These are phyloP conservation scores for Rhizophora mangle DNA, from an alignment of 345 rosid genomes.

Conservation along the genomic window DNA sequence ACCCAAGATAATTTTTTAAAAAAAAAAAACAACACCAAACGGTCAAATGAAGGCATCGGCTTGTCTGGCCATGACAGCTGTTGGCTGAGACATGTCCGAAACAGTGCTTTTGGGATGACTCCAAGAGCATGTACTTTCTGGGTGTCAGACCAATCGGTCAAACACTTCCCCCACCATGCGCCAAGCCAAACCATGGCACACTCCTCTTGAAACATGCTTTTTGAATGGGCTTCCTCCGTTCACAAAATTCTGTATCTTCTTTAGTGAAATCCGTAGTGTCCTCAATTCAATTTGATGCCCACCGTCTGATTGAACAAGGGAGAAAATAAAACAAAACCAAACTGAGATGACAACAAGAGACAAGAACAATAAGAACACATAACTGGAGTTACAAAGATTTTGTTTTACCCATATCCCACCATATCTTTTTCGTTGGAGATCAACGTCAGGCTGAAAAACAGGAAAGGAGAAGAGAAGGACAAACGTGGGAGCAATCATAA, in stretches of 20 bases:
- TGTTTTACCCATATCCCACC: not conserved
- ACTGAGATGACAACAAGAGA: not conserved
- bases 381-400: conserved; percentile 18
- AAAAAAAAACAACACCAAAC: too few species aligned
- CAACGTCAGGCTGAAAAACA: not conserved
- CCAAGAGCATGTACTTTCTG: conserved; percentile 77
- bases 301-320: conserved; percentile 15
- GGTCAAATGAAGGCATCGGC: conserved; percentile 52
- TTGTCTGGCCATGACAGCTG: conserved; percentile 95
- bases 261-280: not conserved
- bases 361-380: conserved; percentile 15
- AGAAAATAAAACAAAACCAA: not conserved
- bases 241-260: conserved; percentile 11
- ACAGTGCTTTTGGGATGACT: conserved; percentile 88
- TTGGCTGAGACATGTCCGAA: conserved; percentile 86
- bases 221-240: conserved; percentile 52
- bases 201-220: conserved; percentile 63
- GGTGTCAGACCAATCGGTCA: conserved; percentile 93
- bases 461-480: conserved; percentile 14
- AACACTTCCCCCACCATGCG: conserved; percentile 95
- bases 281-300: conserved; percentile 21
- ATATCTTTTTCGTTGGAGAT: conserved; percentile 13
- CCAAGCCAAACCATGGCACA: conserved; percentile 83
- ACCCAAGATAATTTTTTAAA: too few species aligned
- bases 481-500: conserved; percentile 15